phyloP scores from a whole-genome alignment of 352 stramenopile genomes.

The Phytophthora cactorum region DNA sequence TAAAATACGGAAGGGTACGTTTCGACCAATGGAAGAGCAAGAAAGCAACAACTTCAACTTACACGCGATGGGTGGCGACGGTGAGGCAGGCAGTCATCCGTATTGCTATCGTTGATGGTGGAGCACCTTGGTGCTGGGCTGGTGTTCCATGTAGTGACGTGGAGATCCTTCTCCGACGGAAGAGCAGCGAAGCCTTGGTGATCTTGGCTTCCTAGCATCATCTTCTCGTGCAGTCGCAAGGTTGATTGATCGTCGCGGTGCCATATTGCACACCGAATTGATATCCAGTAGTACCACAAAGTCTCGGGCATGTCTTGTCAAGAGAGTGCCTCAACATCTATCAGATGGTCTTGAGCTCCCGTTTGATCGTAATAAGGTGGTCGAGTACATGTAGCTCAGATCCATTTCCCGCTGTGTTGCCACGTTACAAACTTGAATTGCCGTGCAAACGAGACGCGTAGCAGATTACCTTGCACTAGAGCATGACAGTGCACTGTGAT shows the following conservation, averaged over 20 bases:
- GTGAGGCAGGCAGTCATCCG: conserved; percentile 19
- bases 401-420: conserved; percentile 14
- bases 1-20: background rate
- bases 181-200: background rate
- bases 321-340: no score
- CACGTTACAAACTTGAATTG: background rate
- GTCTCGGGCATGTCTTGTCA: no score
- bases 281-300: no score
- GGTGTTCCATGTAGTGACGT: conserved; percentile 23
- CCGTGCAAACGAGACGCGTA: conserved; percentile 17
- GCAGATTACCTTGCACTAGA: background rate
- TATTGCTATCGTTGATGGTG: conserved; percentile 4
- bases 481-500: conserved; percentile 7
- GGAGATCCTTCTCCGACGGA: conserved; percentile 15
- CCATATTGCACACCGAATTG: no score
- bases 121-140: background rate
- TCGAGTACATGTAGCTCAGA: no score
- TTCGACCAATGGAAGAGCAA: conserved; percentile 10
- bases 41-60: conserved; percentile 25
- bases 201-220: conserved; percentile 13
- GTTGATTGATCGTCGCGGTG: background rate
- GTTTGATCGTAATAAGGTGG: background rate
- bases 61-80: background rate
- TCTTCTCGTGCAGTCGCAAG: conserved; percentile 2
- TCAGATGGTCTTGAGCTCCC: background rate